phyloP scores from a whole-genome alignment of 768 basidiomycete species.

The Rhodotorula babjevae region DNA sequence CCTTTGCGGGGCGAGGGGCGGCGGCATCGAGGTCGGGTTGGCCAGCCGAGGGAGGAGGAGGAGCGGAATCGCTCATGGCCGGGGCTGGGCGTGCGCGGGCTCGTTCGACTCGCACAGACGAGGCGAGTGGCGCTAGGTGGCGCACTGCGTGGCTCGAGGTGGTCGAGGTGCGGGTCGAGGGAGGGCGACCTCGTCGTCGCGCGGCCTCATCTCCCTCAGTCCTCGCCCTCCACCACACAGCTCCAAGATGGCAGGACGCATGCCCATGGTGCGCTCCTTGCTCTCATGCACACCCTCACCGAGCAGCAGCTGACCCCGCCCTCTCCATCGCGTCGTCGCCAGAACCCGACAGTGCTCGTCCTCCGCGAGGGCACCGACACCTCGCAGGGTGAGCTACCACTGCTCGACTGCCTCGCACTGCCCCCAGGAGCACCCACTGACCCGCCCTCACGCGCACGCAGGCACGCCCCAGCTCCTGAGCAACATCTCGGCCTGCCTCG shows the following conservation, averaged over 20 bases:
- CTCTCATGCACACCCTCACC: not conserved
- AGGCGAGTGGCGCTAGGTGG: too few relatives aligned
- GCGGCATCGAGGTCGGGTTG: too few relatives aligned
- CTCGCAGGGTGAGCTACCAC: conserved; percentile 17
- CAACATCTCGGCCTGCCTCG: conserved; percentile 94
- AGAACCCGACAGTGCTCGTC: conserved; percentile 40
- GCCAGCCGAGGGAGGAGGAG: too few relatives aligned
- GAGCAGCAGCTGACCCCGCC: not conserved
- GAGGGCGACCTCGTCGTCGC: too few relatives aligned
- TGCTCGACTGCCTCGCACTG: not conserved
- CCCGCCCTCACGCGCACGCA: not conserved
- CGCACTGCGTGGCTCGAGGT: too few relatives aligned
- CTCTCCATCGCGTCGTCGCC: not conserved
- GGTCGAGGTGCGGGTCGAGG: too few relatives aligned
- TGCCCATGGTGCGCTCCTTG: conserved; percentile 27
- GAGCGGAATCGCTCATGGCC: too few relatives aligned
- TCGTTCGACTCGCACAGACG: too few relatives aligned
- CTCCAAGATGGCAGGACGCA: conserved; percentile 35
- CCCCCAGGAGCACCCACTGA: not conserved
- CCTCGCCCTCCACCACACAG: too few relatives aligned
- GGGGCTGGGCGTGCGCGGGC: too few relatives aligned
- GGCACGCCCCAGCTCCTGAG: conserved; percentile 65
- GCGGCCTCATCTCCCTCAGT: not conserved
- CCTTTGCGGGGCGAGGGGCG: not conserved
- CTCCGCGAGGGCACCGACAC: conserved; percentile 40